Base-by-base conservation (phyloP, 2,329 filamentous ascomycete genomes). In the Gaeumannomyces tritici region DNA sequence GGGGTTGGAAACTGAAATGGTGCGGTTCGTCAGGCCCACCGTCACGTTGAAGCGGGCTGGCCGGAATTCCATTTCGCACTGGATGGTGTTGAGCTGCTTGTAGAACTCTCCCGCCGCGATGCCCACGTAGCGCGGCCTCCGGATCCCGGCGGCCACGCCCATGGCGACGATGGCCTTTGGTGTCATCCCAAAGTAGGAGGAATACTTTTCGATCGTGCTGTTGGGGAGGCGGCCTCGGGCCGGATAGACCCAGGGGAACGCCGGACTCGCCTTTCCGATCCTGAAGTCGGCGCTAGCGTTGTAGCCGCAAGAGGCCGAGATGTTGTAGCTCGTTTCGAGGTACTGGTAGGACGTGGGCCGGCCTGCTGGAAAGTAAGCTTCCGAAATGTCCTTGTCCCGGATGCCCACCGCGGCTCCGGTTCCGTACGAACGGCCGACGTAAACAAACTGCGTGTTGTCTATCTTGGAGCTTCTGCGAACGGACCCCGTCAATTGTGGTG, bases 301-400 rank as follows among this genome's bases (percentile, higher is more conserved):
- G 66, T 76, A 74, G 24, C 71, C 73, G 65, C 74, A 76, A 1
- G 64, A 67, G 8, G 74, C 72, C 11, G 69, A 66, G 18, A 71
- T 59, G 6, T 66, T 29, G 56, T 75, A 76, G 21, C 73, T 73
- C 28, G 65, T 42, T 60, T 77, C 74, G 59, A 72, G 66, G 51
- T 72, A 76, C 12, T 64, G 63, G 63, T 75, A 76, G 5, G 26
- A 15, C 13, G 54, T 65, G 6, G 58, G 7, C 58, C n/a, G 35
- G 11, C 60, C 57, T 28, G 59, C 62, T 11, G 31, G 31, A 33
- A 33, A 33, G 31, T 33, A 8, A 12, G 31, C 31, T 12, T 33
- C 31, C 54, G 33, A 55, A 11, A 67, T 28, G 56, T 47, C 54
- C 7, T 59, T 62, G 13, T 66, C 65, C 9, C 62, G 62, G 12